Percentiles rank a stretch among this genome's conserved stretches.
Conservation (phyloP, 495 filamentous ascomycete genomes). For the Xylaria curta region DNA sequence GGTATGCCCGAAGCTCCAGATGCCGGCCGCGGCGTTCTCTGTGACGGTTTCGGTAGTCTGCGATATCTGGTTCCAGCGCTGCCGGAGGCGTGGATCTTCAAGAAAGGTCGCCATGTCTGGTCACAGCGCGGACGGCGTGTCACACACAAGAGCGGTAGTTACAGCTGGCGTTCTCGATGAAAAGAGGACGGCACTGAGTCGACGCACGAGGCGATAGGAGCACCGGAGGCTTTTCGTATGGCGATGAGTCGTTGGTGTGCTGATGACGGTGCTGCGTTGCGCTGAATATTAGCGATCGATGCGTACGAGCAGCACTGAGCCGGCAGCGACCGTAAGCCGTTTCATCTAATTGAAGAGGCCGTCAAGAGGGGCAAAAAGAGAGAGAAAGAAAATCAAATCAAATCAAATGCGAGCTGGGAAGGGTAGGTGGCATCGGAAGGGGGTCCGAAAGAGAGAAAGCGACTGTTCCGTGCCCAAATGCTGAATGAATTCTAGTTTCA, state of each 20-base stretch:
- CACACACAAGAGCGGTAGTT: neutral
- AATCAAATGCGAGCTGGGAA: too few relatives aligned
- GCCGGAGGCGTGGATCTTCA: conserved; percentile 90
- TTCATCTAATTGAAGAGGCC: conserved; percentile 16
- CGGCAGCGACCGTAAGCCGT: conserved; percentile 15
- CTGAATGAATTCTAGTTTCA: conserved; percentile 10
- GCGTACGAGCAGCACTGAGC: conserved; percentile 7
- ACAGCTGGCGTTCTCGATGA: neutral
- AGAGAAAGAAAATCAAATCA: too few relatives aligned
- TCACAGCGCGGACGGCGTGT: conserved; percentile 2
- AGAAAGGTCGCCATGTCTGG: conserved; percentile 60
- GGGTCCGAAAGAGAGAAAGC: neutral
- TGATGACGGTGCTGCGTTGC: conserved; percentile 12
- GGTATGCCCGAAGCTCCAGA: conserved; percentile 85
- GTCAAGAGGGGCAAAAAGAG: neutral
- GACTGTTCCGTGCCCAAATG: neutral
- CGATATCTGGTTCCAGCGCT: conserved; percentile 90
- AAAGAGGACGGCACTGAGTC: neutral
- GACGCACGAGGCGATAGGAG: neutral
- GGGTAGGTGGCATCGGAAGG: neutral
- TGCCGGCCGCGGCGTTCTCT: conserved; percentile 83
- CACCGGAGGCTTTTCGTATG: neutral
- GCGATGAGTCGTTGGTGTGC: neutral
- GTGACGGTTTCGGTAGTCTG: conserved; percentile 92
- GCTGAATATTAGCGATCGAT: conserved; percentile 16